Evolutionary conservation across 2,329 filamentous ascomycete genomes (phyloP), one percentile per base, ranked within the genome.

Genomic region (Fusarium torulosum): DNA sequence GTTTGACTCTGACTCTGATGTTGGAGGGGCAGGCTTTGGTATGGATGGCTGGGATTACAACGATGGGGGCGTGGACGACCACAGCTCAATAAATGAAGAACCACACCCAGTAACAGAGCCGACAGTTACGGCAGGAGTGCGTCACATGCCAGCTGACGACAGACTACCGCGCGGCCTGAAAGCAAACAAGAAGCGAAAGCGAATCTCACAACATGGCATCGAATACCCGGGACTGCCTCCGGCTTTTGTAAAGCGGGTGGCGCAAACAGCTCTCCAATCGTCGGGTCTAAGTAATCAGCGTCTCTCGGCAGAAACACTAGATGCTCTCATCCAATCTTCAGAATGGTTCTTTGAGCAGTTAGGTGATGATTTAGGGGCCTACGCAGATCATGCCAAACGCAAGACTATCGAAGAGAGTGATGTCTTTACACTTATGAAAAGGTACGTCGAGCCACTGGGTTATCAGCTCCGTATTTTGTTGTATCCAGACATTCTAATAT

Each of bases 321-420:
- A 86, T 29, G 90, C 90, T 6, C 88, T 97, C 53, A 89, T 90
- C 73, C 90, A 93, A 75, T 92, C 93, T 1, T 92, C 92, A 4
- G 92, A 96, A 64, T 96, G 93, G 91, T 97, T 94, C 78, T 97
- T 97, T 76, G 93, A 96, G 79, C 94, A 97, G 77, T 82, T 92
- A 4, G 89, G 91, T 46, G 91, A 94, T 62, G 93, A 97, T 75
- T 80, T 97, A 54, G 87, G 87, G 14, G 90, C 89, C 4, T 97
- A 94, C 77, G 91, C 94, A 19, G 85, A 88, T 63, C 94, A 97
- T 77, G 93, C 91, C 7, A 90, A 91, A 31, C 87, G 94, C 31
- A 96, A 91, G 78, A 93, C 89, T 4, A 93, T 97, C 70, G 92
- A 97, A 72, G 92, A 96, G 77, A 91, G 86, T 70, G 94, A 97